phyloP scores from a whole-genome alignment of 305 asterid species.

The Caryopteris hybrid region DNA sequence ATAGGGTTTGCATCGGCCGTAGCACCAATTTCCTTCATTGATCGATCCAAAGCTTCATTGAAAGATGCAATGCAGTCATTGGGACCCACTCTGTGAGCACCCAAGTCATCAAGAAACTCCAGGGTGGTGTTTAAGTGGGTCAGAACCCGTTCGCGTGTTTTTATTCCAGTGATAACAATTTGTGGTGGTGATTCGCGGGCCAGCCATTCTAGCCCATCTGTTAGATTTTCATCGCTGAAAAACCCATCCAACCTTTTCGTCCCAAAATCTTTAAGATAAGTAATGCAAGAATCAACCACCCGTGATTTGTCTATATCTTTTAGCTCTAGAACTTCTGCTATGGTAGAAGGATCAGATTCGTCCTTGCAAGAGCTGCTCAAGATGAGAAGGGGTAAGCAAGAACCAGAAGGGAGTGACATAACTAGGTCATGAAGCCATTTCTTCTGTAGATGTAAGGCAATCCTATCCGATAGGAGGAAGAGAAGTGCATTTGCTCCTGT shows the following conservation, averaged over 20 bases:
- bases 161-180: conserved; percentile 39
- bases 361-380: conserved; percentile 48
- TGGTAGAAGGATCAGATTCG: conserved; percentile 36
- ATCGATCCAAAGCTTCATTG: conserved; percentile 66
- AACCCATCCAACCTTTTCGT: conserved; percentile 44
- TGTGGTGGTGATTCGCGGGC: conserved; percentile 69
- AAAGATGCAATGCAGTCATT: conserved; percentile 59
- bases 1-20: conserved; percentile 64
- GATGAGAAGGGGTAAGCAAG: conserved; percentile 75
- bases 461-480: conserved; percentile 57
- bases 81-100: conserved; percentile 40
- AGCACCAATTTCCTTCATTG: conserved; percentile 44
- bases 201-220: conserved; percentile 82
- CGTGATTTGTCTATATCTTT: conserved; percentile 50
- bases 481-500: conserved; percentile 72
- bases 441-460: conserved; percentile 64
- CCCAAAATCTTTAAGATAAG: conserved; percentile 44
- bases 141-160: conserved; percentile 74
- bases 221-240: conserved; percentile 62
- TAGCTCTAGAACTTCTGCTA: conserved; percentile 53
- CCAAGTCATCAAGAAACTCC: conserved; percentile 37
- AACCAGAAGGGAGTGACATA: conserved; percentile 53
- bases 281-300: conserved; percentile 34
- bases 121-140: conserved; percentile 52
- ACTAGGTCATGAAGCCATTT: conserved; percentile 53